phyloP scores from a whole-genome alignment of 2,329 filamentous ascomycete species.

The Clonostachys solani region DNA sequence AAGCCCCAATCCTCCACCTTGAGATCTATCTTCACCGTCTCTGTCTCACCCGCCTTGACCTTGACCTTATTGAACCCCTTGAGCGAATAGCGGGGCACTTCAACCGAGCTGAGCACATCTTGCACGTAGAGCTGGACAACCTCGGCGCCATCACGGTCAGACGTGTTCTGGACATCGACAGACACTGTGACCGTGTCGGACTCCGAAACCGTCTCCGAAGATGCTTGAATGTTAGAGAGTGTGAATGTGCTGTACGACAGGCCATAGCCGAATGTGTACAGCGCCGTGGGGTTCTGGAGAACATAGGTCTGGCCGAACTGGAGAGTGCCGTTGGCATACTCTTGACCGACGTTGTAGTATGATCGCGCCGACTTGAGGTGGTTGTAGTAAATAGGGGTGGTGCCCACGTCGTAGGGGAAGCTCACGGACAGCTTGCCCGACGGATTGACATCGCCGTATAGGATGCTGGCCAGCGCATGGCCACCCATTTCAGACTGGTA shows the following conservation, averaged over 20 bases:
- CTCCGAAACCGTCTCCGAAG: conserved; percentile 36
- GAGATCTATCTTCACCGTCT: conserved; percentile 42
- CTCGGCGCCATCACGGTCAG: conserved; percentile 54
- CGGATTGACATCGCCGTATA: conserved; percentile 62
- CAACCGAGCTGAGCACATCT: conserved; percentile 57
- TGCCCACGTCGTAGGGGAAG: conserved; percentile 64
- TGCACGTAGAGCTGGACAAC: conserved; percentile 66
- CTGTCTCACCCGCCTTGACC: conserved; percentile 54
- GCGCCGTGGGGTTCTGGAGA: conserved; percentile 51
- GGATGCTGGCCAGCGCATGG: conserved; percentile 59
- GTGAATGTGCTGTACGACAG: conserved; percentile 61
- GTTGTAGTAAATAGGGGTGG: conserved; percentile 67
- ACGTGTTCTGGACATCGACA: conserved; percentile 59
- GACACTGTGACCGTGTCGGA: conserved; percentile 52
- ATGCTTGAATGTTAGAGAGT: conserved; percentile 50
- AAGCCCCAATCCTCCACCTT: conserved; percentile 54
- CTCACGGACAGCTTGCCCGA: conserved; percentile 63
- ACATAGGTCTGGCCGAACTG: conserved; percentile 64
- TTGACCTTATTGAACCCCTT: conserved; percentile 65
- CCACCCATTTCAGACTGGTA: conserved; percentile 69
- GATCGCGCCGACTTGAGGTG: conserved; percentile 63
- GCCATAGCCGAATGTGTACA: conserved; percentile 65
- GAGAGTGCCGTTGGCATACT: conserved; percentile 54
- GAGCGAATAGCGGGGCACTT: conserved; percentile 59
- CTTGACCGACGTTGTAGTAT: conserved; percentile 45